These are phyloP conservation scores for Tylopilus sp. DNA, from an alignment of 768 basidiomycete genomes.

Conservation along the genomic window DNA sequence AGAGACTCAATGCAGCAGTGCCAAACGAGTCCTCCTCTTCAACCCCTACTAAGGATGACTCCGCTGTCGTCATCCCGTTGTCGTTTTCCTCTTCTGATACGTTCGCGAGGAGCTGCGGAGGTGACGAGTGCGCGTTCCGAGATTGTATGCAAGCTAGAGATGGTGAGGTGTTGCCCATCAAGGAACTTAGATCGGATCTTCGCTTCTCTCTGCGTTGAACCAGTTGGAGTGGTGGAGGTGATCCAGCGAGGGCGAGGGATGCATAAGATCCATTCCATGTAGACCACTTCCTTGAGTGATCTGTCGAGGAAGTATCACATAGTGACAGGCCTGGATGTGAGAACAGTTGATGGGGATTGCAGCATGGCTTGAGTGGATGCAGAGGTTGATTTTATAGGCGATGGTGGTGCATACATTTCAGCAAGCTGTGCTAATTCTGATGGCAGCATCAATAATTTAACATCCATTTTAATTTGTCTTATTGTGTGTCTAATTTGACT, in stretches of 20 bases:
- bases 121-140: slow-evolving; percentile 42
- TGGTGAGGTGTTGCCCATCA: slow-evolving; percentile 37
- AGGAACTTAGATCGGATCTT: slow-evolving; percentile 48
- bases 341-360: slow-evolving; percentile 39
- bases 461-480: too few species aligned
- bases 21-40: slow-evolving; percentile 49
- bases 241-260: slow-evolving; percentile 45
- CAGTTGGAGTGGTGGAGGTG: slow-evolving; percentile 35
- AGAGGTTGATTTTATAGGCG: slow-evolving; percentile 39
- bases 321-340: slow-evolving; percentile 37
- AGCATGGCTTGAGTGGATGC: slow-evolving; percentile 21
- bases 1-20: slow-evolving; percentile 57
- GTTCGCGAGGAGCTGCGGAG: slow-evolving; percentile 28
- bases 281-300: slow-evolving; percentile 49
- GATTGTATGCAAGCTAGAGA: slow-evolving; percentile 26
- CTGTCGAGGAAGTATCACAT: slow-evolving; percentile 11
- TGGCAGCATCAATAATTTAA: too few species aligned
- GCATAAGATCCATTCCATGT: slow-evolving; percentile 75
- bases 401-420: slow-evolving; percentile 87
- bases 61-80: slow-evolving; percentile 17
- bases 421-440: slow-evolving; percentile 70
- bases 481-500: too few species aligned
- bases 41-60: slow-evolving; percentile 18
- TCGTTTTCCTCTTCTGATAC: slow-evolving; percentile 40
- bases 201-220: slow-evolving; percentile 49